These are phyloP conservation scores for Pezicula neosporulosa DNA, from an alignment of 2,329 filamentous ascomycete genomes.

Conservation along the genomic window DNA sequence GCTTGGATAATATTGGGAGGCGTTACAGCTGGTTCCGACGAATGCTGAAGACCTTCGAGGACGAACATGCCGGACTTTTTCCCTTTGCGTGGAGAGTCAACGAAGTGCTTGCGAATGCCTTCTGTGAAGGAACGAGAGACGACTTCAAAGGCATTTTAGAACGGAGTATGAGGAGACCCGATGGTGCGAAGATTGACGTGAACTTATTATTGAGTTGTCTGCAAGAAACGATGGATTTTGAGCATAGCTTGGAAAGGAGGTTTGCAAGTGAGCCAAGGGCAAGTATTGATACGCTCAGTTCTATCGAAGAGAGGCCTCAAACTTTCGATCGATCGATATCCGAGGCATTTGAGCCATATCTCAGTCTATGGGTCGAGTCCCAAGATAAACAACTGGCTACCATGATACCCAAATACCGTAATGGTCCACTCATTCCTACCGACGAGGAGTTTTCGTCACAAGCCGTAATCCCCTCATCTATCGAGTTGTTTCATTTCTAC, in stretches of 20 bases:
- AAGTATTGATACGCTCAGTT: constrained; percentile 87
- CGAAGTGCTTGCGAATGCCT: constrained; percentile 84
- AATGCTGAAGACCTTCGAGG: constrained; percentile 92
- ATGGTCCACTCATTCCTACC: constrained; percentile 71
- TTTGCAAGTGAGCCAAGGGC: constrained; percentile 71
- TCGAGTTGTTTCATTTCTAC: constrained; percentile 97
- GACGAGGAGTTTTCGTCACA: constrained; percentile 93
- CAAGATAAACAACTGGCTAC: constrained; percentile 84
- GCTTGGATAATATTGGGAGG: constrained; percentile 91
- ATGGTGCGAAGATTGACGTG: constrained; percentile 81
- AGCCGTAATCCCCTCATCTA: constrained; percentile 87
- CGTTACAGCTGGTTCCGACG: constrained; percentile 96
- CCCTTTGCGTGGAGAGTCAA: constrained; percentile 85
- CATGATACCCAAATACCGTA: constrained; percentile 85
- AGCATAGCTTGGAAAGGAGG: constrained; percentile 82
- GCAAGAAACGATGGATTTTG: constrained; percentile 95
- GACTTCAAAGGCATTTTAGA: constrained; percentile 94
- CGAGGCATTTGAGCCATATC: constrained; percentile 93
- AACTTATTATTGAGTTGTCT: constrained; percentile 84
- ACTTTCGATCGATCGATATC: constrained; percentile 90
- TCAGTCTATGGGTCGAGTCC: constrained; percentile 95
- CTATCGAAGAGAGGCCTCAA: constrained; percentile 69
- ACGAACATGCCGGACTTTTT: constrained; percentile 87
- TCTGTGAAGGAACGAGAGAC: constrained; percentile 92
- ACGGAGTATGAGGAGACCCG: constrained; percentile 74